phyloP scores from a whole-genome alignment of 1,284 basidiomycete genomes.

The Fistulinella cinereoalba region DNA sequence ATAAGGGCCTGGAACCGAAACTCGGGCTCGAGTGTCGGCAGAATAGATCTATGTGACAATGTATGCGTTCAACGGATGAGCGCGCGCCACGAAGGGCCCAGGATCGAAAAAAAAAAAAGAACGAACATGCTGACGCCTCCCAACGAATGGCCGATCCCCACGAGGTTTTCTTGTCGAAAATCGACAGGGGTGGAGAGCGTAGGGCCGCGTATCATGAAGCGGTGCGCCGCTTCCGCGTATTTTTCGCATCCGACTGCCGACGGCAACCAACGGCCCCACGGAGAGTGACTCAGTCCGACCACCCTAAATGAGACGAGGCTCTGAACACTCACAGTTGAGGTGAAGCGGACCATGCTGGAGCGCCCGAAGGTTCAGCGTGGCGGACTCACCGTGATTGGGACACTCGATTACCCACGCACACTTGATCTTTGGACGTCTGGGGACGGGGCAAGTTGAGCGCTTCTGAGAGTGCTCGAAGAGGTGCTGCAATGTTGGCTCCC shows the following conservation, averaged over 20 bases:
- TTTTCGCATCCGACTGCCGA: slow-evolving; percentile 55
- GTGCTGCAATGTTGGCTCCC: slow-evolving; percentile 50
- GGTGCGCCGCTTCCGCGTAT: slow-evolving; percentile 53
- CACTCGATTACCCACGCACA: slow-evolving; percentile 54
- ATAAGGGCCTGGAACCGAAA: slow-evolving; percentile 47
- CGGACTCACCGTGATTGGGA: slow-evolving; percentile 51
- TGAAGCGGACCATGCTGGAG: slow-evolving; percentile 41
- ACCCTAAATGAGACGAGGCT: too few species aligned
- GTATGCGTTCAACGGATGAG: neutral
- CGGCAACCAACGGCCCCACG: too few species aligned
- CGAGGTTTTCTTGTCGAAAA: slow-evolving; percentile 46
- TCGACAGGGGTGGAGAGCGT: slow-evolving; percentile 39
- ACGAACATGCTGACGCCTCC: slow-evolving; percentile 60
- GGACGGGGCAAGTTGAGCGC: slow-evolving; percentile 17
- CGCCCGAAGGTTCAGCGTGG: slow-evolving; percentile 38
- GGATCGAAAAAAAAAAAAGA: neutral
- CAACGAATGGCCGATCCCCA: slow-evolving; percentile 62
- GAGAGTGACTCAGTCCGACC: too few species aligned
- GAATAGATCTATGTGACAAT: slow-evolving; percentile 40
- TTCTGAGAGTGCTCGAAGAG: slow-evolving; percentile 18
- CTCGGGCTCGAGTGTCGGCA: slow-evolving; percentile 44
- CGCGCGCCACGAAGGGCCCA: neutral
- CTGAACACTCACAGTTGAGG: slow-evolving; percentile 43
- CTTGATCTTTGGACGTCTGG: slow-evolving; percentile 35
- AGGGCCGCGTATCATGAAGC: slow-evolving; percentile 46